phyloP scores from a whole-genome alignment of 2,329 filamentous ascomycete genomes.

The Xylariales sp. region DNA sequence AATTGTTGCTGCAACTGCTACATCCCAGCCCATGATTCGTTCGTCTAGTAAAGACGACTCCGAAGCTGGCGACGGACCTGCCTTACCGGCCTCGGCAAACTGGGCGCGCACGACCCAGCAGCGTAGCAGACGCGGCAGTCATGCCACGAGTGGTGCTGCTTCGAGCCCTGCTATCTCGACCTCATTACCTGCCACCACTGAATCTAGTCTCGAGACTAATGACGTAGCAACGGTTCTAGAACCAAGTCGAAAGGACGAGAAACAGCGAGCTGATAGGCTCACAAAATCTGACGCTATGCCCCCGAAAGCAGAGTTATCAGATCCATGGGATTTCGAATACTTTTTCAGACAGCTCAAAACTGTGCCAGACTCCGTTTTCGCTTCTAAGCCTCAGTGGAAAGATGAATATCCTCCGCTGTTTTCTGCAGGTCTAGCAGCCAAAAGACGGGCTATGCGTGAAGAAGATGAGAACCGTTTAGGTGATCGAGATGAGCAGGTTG shows the following conservation, averaged over 20 bases:
- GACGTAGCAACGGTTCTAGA: slow-evolving; percentile 52
- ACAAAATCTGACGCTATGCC: slow-evolving; percentile 21
- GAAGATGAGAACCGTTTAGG: slow-evolving; percentile 69
- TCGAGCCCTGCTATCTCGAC: slow-evolving; percentile 82
- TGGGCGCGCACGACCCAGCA: slow-evolving; percentile 83
- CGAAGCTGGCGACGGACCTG: slow-evolving; percentile 82
- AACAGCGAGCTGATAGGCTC: slow-evolving; percentile 42
- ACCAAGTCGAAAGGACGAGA: slow-evolving; percentile 46
- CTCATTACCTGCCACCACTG: slow-evolving; percentile 65
- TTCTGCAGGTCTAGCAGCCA: slow-evolving; percentile 83
- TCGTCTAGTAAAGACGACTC: slow-evolving; percentile 83
- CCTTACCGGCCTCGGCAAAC: slow-evolving; percentile 91
- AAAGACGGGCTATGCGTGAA: slow-evolving; percentile 80
- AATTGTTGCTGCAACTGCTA: slow-evolving; percentile 53
- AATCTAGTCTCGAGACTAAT: slow-evolving; percentile 59
- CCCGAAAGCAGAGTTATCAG: slow-evolving; percentile 26
- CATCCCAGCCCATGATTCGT: slow-evolving; percentile 75
- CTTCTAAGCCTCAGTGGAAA: slow-evolving; percentile 37
- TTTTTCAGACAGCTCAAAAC: slow-evolving; percentile 42
- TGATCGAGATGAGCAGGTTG: slow-evolving; percentile 62
- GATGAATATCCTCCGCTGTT: slow-evolving; percentile 78
- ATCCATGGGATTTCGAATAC: slow-evolving; percentile 43
- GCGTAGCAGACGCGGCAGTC: slow-evolving; percentile 77
- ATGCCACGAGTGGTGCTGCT: slow-evolving; percentile 82
- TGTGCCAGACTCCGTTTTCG: slow-evolving; percentile 50